Conservation (phyloP, 2,329 filamentous ascomycete species). For the Paracamarosporium sp. region DNA sequence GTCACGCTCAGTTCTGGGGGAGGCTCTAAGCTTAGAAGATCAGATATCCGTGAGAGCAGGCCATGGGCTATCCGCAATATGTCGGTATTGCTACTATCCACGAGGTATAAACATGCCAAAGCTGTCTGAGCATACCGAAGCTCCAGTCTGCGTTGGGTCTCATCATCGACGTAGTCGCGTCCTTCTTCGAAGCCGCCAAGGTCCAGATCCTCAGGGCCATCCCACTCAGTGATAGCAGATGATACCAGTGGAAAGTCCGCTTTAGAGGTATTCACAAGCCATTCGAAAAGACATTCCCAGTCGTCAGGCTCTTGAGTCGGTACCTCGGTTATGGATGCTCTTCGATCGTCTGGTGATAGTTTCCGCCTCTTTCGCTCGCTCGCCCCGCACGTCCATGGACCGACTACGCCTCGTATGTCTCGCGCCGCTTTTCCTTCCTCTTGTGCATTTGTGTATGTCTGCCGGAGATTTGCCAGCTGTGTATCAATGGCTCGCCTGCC, state of each 20-base stretch:
- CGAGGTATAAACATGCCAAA: slow-evolving; percentile 71
- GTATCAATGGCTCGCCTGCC: slow-evolving; percentile 66
- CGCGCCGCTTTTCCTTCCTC: slow-evolving; percentile 58
- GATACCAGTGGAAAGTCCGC: slow-evolving; percentile 69
- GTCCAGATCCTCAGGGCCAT: slow-evolving; percentile 74
- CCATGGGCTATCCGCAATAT: slow-evolving; percentile 67
- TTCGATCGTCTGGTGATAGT: slow-evolving; percentile 42
- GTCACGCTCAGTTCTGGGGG: slow-evolving; percentile 56
- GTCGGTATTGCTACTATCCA: slow-evolving; percentile 65
- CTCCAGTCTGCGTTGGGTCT: slow-evolving; percentile 66
- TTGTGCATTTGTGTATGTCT: slow-evolving; percentile 10
- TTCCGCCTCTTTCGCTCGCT: slow-evolving; percentile 63
- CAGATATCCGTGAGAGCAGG: slow-evolving; percentile 65
- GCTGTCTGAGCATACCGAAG: slow-evolving; percentile 71
- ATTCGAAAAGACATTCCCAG: slow-evolving; percentile 74
- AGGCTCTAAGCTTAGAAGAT: slow-evolving; percentile 66
- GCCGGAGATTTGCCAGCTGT: slow-evolving; percentile 56
- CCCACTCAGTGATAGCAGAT: slow-evolving; percentile 72
- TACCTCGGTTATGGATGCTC: slow-evolving; percentile 46
- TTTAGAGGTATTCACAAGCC: slow-evolving; percentile 68
- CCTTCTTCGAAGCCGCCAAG: slow-evolving; percentile 64
- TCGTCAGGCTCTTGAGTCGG: slow-evolving; percentile 49
- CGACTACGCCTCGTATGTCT: slow-evolving; percentile 72
- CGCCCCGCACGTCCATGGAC: slow-evolving; percentile 75
- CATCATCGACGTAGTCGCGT: slow-evolving; percentile 65